phyloP scores from a whole-genome alignment of 257 asterid genomes.

The Primulina huaijiensis region DNA sequence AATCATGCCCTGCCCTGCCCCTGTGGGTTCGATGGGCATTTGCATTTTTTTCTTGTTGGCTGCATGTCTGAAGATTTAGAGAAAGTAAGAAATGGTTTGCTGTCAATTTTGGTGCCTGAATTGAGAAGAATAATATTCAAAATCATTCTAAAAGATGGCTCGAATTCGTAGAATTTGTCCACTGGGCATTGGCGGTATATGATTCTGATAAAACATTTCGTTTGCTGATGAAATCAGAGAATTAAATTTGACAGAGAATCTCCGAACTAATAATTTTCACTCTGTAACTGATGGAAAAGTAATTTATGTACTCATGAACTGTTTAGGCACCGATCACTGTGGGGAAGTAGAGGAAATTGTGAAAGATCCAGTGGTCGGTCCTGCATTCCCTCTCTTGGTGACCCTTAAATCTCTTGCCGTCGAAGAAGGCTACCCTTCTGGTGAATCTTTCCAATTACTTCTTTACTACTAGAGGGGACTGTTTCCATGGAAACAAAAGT shows the following conservation, averaged over 20 bases:
- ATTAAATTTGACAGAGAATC: neutral
- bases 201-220: no score
- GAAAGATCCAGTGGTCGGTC: conserved; percentile 20
- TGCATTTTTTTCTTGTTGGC: neutral
- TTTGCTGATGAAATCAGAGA: neutral
- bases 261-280: neutral
- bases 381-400: conserved; percentile 5
- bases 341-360: conserved; percentile 2
- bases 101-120: neutral
- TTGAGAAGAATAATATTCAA: neutral
- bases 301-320: conserved; percentile 13
- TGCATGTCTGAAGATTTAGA: neutral
- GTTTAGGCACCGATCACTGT: conserved; percentile 22
- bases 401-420: neutral
- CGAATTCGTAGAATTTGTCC: neutral
- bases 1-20: no score
- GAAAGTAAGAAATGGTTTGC: neutral
- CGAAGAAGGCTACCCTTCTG: neutral
- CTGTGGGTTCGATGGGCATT: neutral
- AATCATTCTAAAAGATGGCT: neutral
- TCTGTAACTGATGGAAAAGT: neutral
- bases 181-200: neutral
- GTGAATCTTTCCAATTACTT: neutral
- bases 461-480: neutral
- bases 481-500: conserved; percentile 44